Base-by-base conservation (phyloP, 768 basidiomycete species). In the Tubosaeta sp. region DNA sequence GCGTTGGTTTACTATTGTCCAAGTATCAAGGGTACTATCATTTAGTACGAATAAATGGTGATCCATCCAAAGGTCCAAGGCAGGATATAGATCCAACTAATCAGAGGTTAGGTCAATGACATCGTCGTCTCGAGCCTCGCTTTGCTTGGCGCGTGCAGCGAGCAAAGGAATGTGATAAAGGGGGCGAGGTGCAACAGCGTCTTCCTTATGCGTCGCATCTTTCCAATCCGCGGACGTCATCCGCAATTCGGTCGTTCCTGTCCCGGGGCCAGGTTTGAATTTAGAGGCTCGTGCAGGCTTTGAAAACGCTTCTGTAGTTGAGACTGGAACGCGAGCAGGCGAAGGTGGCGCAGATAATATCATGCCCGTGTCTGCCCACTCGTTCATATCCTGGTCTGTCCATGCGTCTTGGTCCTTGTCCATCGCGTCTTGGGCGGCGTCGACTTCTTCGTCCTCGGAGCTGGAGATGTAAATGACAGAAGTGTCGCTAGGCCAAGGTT, bases 71-170 rank as follows among this genome's bases (percentile, higher is more conserved):
- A n/a, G n/a, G n/a, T n/a, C n/a, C n/a, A n/a, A n/a, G n/a, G n/a
- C n/a, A n/a, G n/a, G n/a, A n/a, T n/a, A n/a, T n/a, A n/a, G n/a
- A n/a, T n/a, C n/a, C 25, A 27, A 46, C 46, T 63, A 63, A 36
- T 60, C 57, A 16, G 56, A 75, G 6, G 75, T 75, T 14, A 76
- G 60, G 65, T 76, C 75, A 27, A 76, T 76, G n/a, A 76, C 51
- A 22, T 73, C 67, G 1, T 61, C 36, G 8, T 61, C 47, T 44
- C 16, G 46, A 7, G 13, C 22, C 29, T 51, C 51, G 44, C 25
- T 44, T 40, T 31, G 40, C 41, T 41, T 65, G 16, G 56, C 52
- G 10, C 62, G 65, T 29, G 64, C 62, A 16, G 46, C 50, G 24
- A 66, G 64, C 13, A 66, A 46, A 24, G 64, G 64, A n/a, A 49